A percentile compares a stretch with the other conserved stretches of the same genome.
phyloP scores from a whole-genome alignment of 805 yeast species.

The Dipodascus albidus region DNA sequence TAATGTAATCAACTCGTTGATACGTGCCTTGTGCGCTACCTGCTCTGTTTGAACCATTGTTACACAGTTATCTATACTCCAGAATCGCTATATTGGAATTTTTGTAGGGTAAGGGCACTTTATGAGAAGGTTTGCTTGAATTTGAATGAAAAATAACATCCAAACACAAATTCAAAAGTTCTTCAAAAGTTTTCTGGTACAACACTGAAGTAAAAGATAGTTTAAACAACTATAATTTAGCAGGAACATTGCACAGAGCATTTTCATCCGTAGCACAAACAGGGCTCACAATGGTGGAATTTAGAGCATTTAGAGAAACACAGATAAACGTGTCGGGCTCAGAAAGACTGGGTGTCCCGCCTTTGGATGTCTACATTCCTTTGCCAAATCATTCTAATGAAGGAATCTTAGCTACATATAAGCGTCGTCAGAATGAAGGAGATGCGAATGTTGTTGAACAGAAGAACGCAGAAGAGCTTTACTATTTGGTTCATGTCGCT shows the following conservation, averaged over 20 bases:
- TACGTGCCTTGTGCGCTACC: too few species aligned
- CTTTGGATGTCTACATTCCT: conserved; percentile 8
- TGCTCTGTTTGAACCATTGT: too few species aligned
- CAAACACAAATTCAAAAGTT: too few species aligned
- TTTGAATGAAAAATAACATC: neutral
- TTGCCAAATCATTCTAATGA: conserved; percentile 9
- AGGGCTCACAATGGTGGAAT: neutral
- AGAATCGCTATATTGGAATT: too few species aligned
- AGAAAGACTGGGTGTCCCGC: conserved; percentile 5
- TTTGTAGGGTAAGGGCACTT: neutral
- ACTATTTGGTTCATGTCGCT: conserved; percentile 13
- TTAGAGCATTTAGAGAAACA: neutral
- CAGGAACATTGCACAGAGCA: neutral
- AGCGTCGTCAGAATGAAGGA: neutral
- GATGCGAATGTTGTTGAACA: neutral
- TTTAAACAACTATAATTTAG: too few species aligned
- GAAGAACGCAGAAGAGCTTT: conserved; percentile 10
- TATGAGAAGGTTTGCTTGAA: neutral
- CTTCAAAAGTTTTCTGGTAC: too few species aligned
- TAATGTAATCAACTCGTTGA: too few species aligned
- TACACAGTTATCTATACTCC: too few species aligned
- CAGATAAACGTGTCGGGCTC: neutral
- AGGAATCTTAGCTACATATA: neutral
- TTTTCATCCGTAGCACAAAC: too few species aligned
- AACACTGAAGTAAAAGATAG: too few species aligned